Evolutionary conservation across 768 basidiomycete genomes (phyloP), one percentile per base, ranked within the genome.

Genomic region (Trametes meyenii): DNA sequence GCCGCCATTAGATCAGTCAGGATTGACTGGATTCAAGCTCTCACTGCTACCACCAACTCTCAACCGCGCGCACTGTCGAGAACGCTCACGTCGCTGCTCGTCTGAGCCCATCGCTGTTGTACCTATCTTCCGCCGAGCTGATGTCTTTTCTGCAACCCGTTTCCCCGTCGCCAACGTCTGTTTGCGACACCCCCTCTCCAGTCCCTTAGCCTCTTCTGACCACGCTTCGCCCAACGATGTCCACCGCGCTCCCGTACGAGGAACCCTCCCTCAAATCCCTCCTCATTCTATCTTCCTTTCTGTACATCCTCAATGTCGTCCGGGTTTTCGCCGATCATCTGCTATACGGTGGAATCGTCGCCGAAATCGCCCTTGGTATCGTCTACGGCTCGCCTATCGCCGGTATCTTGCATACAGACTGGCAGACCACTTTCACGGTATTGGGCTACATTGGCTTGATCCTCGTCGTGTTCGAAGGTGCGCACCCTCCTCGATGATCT

Each of bases 301-400:
- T 89, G 13, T 82, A 78, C 70, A 72, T 87, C 17, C 72, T 85
- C 50, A 83, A 85, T 65, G 69, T 81, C 45, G 74, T 78, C 17
- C 77, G 84, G 21, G 66, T 69, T 33, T n/a, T 82, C 14, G 77
- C 79, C 14, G 73, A 80, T 45, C 63, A 64, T 38, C 21, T 71
- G 4, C 70, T 84, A 11, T 73, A 81, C 63, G 83, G 81, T 1
- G 80, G 79, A 1, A 67, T 81, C 0, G 71, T 87, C 40, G 85
- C 85, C 5, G 80, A 85, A 38, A 77, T 85, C n/a, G 67, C 76
- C 21, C 66, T 86, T 12, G 86, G 87, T 7, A 78, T 85, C 61
- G 69, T 86, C 7, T 86, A 77, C 68, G 85, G 86, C 8, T 73
- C 77, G 7, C 82, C 86, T 8, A 73, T 80, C 0, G 77, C 79